Percentiles rank a stretch among this genome's conserved stretches.
phyloP scores from a whole-genome alignment of 768 basidiomycete genomes.

The Psilocybe azurescens region DNA sequence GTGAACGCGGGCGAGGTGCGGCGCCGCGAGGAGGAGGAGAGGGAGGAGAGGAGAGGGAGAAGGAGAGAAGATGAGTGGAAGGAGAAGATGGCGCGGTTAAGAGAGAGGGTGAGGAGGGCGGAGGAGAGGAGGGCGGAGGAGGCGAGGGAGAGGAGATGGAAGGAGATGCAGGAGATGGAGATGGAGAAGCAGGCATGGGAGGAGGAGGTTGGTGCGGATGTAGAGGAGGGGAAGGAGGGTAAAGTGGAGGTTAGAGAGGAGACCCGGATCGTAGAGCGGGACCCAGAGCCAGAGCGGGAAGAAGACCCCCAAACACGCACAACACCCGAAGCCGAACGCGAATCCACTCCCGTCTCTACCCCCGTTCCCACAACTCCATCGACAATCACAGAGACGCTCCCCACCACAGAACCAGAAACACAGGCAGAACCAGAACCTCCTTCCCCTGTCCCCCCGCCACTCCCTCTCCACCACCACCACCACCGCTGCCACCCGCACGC shows the following conservation, averaged over 20 bases:
- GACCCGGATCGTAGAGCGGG: no score
- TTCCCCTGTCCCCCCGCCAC: not conserved
- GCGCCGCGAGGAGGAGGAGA: slow-evolving; percentile 15
- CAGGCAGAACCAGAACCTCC: not conserved
- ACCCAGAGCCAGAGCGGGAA: no score
- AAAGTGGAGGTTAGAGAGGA: no score
- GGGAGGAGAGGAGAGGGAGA: slow-evolving; percentile 13
- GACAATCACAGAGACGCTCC: not conserved
- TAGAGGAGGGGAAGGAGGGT: not conserved
- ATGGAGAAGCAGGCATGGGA: not conserved
- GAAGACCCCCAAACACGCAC: not conserved
- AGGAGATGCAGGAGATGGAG: not conserved
- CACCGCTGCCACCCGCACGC: slow-evolving; percentile 3
- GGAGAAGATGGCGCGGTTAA: slow-evolving; percentile 15
- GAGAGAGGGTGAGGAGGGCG: slow-evolving; percentile 7
- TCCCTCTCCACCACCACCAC: not conserved
- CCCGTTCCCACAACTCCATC: not conserved
- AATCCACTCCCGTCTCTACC: not conserved
- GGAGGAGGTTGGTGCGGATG: not conserved
- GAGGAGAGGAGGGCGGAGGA: slow-evolving; percentile 6
- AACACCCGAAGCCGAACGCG: not conserved
- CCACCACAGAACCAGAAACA: not conserved
- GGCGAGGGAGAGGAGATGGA: slow-evolving; percentile 3
- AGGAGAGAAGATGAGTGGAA: slow-evolving; percentile 2
- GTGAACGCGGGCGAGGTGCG: slow-evolving; percentile 63